These are phyloP conservation scores for Margaritispora aquatica DNA, from an alignment of 495 filamentous ascomycete genomes.

Conservation along the genomic window DNA sequence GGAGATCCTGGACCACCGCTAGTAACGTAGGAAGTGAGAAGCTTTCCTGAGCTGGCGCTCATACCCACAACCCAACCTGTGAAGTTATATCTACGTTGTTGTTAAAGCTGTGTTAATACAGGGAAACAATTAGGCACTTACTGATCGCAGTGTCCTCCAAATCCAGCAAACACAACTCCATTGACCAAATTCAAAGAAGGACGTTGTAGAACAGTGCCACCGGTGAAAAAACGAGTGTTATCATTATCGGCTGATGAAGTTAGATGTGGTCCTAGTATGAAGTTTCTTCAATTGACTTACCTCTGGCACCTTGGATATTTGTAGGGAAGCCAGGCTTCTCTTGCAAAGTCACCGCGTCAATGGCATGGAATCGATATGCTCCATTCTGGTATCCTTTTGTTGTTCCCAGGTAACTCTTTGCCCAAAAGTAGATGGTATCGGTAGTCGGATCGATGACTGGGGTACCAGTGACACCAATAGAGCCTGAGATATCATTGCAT, in stretches of 20 bases:
- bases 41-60: slow-evolving; percentile 13
- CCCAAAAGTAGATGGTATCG: slow-evolving; percentile 33
- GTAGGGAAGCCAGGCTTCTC: slow-evolving; percentile 29
- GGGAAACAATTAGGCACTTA: neutral
- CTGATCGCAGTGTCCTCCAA: slow-evolving; percentile 32
- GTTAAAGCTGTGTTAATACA: neutral
- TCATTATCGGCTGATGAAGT: slow-evolving; percentile 26
- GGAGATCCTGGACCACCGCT: slow-evolving; percentile 9
- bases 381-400: slow-evolving; percentile 25
- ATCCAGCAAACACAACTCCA: slow-evolving; percentile 32
- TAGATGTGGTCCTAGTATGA: neutral
- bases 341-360: slow-evolving; percentile 29
- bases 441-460: slow-evolving; percentile 31
- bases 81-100: slow-evolving; percentile 17
- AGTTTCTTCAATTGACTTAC: neutral
- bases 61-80: slow-evolving; percentile 28
- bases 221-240: slow-evolving; percentile 27
- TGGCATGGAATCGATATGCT: slow-evolving; percentile 29
- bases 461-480: slow-evolving; percentile 33
- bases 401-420: slow-evolving; percentile 30
- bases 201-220: slow-evolving; percentile 30
- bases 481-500: slow-evolving; percentile 14
- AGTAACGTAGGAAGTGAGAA: slow-evolving; percentile 12
- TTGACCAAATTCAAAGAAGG: slow-evolving; percentile 31
- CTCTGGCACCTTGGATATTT: slow-evolving; percentile 10